phyloP scores from a whole-genome alignment of 208 protist genomes.

The Acanthamoeba rhysodes region DNA sequence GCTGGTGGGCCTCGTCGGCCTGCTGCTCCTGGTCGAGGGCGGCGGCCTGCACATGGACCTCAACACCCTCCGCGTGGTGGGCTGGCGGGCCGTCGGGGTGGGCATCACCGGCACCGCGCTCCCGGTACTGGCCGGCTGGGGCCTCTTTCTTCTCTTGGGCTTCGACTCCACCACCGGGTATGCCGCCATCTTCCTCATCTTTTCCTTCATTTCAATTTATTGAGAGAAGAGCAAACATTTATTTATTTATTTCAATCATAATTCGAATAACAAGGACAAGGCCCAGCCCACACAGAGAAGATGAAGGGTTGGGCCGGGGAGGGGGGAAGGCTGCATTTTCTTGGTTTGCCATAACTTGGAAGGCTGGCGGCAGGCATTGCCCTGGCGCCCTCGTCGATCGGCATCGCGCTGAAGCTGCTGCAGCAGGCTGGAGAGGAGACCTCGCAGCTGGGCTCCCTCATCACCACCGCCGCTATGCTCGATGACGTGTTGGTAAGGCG shows the following conservation, averaged over 20 bases:
- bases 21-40: conserved; percentile 67
- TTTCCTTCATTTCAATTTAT: neutral
- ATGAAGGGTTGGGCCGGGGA: neutral
- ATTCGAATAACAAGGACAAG: neutral
- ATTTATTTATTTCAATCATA: neutral
- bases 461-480: conserved; percentile 67
- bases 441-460: conserved; percentile 70
- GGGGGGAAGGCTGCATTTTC: neutral
- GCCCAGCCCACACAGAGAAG: neutral
- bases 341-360: conserved; percentile 19
- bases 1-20: conserved; percentile 40
- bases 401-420: conserved; percentile 76
- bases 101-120: neutral
- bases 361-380: conserved; percentile 67
- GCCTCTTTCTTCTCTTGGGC: neutral
- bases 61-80: neutral
- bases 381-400: conserved; percentile 74
- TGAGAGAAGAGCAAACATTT: no score
- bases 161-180: conserved; percentile 2
- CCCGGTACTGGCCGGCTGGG: conserved; percentile 5
- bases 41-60: conserved; percentile 74
- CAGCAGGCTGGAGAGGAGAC: conserved; percentile 49
- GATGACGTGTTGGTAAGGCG: conserved; percentile 48
- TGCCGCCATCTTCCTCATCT: neutral
- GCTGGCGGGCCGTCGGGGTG: conserved; percentile 14